Evolutionary conservation across 2,329 filamentous ascomycete species (phyloP), one percentile per base, ranked within the genome.

Genomic region (Arthrinium phaeospermum): DNA sequence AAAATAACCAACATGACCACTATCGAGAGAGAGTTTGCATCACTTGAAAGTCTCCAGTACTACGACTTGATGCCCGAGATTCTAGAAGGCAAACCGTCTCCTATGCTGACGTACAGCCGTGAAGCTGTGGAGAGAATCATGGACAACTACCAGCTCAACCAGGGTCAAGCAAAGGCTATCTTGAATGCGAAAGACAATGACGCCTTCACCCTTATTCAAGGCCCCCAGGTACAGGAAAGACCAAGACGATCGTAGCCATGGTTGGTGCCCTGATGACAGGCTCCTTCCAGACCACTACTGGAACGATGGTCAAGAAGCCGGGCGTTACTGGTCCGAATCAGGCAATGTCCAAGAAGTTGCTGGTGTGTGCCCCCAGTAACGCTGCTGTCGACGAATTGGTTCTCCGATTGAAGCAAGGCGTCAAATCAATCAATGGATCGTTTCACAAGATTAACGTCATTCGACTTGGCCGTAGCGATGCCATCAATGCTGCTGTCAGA

Each of bases 361-460:
- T 99, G 37, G 94, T 99, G 34, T 99, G 96, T 79, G 96, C 96
- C n/a, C 96, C 96, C 19, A 98, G 95, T 87, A 99, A 99, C 82
- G 96, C 96, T 8, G 96, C 96, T 45, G 96, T 99, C 7, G 96
- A 99, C 80, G 96, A 99, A 81, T 82, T 99, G 74, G 96, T 99
- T 24, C 91, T 98, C 81, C 92, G 96, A 84, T 89, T 99, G 78
- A 98, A 97, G 83, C 86, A 90, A 70, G 96, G 96, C 5, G 89
- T 99, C 70, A 96, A 92, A 79, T 95, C 94, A 0, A 87, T 90
- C 72, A 90, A 88, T 61, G 96, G 96, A 1, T 87, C 91, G 41
- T 86, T 86, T 16, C 91, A 93, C 76, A 93, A 93, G 75, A 89
- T 98, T 78, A 95, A 94, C 68, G 94, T 99, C 27, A 89, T 99